A percentile compares a stretch with the other conserved stretches of the same genome.
Conservation (phyloP, 768 basidiomycete genomes). For the Ramaria rubella region DNA sequence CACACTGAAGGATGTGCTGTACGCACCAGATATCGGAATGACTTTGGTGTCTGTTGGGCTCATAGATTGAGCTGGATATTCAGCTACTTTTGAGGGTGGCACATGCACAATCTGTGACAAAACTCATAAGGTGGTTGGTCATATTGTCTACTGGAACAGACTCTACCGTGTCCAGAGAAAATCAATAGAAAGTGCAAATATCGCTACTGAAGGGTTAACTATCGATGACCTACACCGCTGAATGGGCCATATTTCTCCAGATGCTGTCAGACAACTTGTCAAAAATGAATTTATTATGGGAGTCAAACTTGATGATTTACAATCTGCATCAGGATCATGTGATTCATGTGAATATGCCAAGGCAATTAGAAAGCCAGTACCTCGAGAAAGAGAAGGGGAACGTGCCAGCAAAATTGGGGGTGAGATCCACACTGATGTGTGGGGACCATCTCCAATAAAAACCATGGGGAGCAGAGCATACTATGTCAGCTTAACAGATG, state of each 20-base stretch:
- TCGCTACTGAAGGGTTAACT: slow-evolving; percentile 13
- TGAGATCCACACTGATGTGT: no score
- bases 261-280: no score
- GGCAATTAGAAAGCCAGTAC: neutral
- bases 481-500: slow-evolving; percentile 12
- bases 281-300: neutral
- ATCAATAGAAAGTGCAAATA: neutral
- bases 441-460: no score
- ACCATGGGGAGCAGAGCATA: neutral
- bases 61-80: slow-evolving; percentile 24
- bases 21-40: no score
- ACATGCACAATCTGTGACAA: slow-evolving; percentile 12
- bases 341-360: neutral
- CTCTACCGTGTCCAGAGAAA: neutral
- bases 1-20: no score
- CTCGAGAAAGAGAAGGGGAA: slow-evolving; percentile 3
- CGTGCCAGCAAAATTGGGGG: slow-evolving; percentile 1
- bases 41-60: no score
- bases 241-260: slow-evolving; percentile 30
- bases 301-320: neutral
- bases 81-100: slow-evolving; percentile 20
- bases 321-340: neutral
- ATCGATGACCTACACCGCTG: slow-evolving; percentile 27
- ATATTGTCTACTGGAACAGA: slow-evolving; percentile 3
- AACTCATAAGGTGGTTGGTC: slow-evolving; percentile 11